Base-by-base conservation (phyloP, 352 stramenopile species). In the Globisporangium sylvaticum region DNA sequence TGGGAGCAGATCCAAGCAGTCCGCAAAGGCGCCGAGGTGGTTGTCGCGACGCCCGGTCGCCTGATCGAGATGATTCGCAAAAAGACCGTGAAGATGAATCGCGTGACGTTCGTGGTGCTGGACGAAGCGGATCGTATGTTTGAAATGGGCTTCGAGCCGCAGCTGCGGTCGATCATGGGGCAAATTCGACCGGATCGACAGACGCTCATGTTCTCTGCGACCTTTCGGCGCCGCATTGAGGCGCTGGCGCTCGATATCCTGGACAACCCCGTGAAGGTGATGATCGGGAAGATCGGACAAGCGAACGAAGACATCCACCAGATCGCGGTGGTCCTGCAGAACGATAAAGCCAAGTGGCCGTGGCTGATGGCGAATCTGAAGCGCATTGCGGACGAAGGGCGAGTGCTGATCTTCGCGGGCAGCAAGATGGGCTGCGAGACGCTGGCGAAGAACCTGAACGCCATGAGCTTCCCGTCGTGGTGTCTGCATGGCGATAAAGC, bases 261-360 rank as follows among this genome's bases (percentile, higher is more conserved):
- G 1, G 72, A 71, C 1, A 76, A 95, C 62, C 91, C 91, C 0
- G 77, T 97, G 6, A 95, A 94, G 56, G 71, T 97, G 31, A 90
- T 81, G 8, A 79, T 97, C 46, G 91, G 91, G 1, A 72, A 80
- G 0, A 77, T 88, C 20, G 89, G 89, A 5, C 89, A 96, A 69
- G 87, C 91, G 5, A 97, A 97, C 61, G 89, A 97, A 68, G 89
- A 96, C n/a, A 96, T 97, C 56, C 76, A 74, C 15, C 90, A 97
- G 64, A 70, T 92, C 50, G 83, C 85, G 0, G 75, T 95, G 3
- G 90, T 97, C 14, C 55, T 97, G 8, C 67, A 74, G 9, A 81
- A 80, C 4, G 75, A 96, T 68, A 78, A 79, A 29, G 83, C 76
- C 5, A 97, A 97, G 66, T 97, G 90, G 88, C 79, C 83, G 27